These are phyloP conservation scores for Pseudohalonectria lignicola DNA, from an alignment of 2,329 filamentous ascomycete species.

Conservation along the genomic window DNA sequence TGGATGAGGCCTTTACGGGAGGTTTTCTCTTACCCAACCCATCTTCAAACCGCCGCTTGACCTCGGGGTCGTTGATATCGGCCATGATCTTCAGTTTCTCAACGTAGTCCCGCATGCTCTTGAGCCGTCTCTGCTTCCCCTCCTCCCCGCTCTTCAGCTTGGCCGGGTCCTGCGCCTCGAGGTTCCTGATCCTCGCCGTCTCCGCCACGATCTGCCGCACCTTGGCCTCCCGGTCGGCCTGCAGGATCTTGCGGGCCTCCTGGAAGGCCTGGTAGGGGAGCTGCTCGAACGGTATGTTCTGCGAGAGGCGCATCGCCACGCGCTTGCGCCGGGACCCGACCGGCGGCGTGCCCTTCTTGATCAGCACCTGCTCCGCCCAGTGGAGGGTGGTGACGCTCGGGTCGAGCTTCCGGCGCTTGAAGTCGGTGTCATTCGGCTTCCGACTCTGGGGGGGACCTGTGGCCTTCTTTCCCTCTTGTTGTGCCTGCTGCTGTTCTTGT, in stretches of 20 bases:
- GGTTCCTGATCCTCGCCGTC: slow-evolving; percentile 54
- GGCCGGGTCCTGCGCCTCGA: slow-evolving; percentile 48
- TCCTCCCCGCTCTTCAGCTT: slow-evolving; percentile 47
- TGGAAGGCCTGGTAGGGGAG: slow-evolving; percentile 97
- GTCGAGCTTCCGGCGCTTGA: slow-evolving; percentile 39
- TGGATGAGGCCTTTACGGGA: too few relatives aligned
- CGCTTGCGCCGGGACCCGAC: slow-evolving; percentile 80
- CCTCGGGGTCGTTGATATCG: slow-evolving; percentile 88
- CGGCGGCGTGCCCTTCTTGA: slow-evolving; percentile 58
- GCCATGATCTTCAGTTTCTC: slow-evolving; percentile 78
- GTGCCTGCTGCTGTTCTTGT: not conserved
- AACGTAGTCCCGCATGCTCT: slow-evolving; percentile 59
- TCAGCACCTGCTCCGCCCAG: slow-evolving; percentile 55
- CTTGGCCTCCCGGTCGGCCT: slow-evolving; percentile 73
- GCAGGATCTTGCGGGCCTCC: slow-evolving; percentile 76
- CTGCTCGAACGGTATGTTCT: slow-evolving; percentile 77
- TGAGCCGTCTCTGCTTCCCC: slow-evolving; percentile 55
- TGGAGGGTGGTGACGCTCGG: slow-evolving; percentile 57
- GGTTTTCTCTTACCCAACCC: slow-evolving; percentile 68
- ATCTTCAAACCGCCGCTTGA: slow-evolving; percentile 92
- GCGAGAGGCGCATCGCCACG: slow-evolving; percentile 52
- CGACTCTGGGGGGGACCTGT: not conserved
- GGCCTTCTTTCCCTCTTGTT: not conserved
- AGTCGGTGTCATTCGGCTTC: slow-evolving; percentile 8
- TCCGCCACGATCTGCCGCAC: slow-evolving; percentile 59